Conservation (phyloP, 2,329 filamentous ascomycete genomes). For the Neofusicoccum kwambonambiense region DNA sequence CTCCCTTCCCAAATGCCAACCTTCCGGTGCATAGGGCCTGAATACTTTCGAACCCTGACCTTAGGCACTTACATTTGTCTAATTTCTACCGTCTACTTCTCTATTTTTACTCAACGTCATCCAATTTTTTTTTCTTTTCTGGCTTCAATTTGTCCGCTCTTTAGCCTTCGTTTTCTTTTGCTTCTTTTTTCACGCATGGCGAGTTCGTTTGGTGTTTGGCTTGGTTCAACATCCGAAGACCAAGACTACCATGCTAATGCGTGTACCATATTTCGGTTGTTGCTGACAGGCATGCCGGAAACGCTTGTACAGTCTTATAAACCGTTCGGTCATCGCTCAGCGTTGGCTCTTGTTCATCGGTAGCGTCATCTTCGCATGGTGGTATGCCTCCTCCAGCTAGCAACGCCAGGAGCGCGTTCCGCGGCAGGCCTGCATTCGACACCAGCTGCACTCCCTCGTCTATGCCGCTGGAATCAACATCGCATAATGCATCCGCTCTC, state of each 20-base stretch:
- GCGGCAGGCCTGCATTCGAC: neutral
- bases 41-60: neutral
- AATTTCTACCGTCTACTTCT: neutral
- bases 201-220: neutral
- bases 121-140: neutral
- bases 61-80: neutral
- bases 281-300: constrained; percentile 38
- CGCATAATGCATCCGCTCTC: neutral
- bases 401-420: neutral
- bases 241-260: constrained; percentile 16
- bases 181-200: neutral
- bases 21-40: neutral
- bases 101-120: neutral
- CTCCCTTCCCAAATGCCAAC: neutral
- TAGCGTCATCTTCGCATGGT: constrained; percentile 14
- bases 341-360: constrained; percentile 17
- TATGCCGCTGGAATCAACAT: neutral
- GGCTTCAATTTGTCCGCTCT: neutral
- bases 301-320: constrained; percentile 43
- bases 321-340: constrained; percentile 16
- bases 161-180: neutral
- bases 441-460: neutral
- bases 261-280: constrained; percentile 6
- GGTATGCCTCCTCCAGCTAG: constrained; percentile 6
- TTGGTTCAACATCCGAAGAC: neutral